Conservation (phyloP, 1,284 basidiomycete species). For the Gomphus sp. region DNA sequence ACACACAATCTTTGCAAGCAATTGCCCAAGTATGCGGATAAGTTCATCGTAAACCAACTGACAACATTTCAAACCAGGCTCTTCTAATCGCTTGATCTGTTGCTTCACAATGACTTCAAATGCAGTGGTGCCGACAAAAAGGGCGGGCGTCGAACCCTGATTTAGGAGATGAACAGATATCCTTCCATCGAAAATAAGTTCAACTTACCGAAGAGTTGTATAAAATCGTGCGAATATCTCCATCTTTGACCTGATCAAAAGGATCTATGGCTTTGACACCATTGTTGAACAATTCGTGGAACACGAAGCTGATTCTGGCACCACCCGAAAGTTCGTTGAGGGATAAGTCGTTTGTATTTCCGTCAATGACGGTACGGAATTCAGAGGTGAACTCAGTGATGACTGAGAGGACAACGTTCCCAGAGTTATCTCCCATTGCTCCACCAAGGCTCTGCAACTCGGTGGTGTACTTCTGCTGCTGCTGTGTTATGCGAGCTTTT, state of each 20-base stretch:
- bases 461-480: conserved; percentile 78
- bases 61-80: conserved; percentile 88
- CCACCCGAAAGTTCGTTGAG: conserved; percentile 95
- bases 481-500: conserved; percentile 84
- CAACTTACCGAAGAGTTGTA: conserved; percentile 91
- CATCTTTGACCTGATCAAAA: conserved; percentile 97
- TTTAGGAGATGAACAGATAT: conserved; percentile 6
- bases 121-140: conserved; percentile 94
- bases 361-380: conserved; percentile 94
- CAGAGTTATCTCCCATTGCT: conserved; percentile 78
- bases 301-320: conserved; percentile 96
- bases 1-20: conserved; percentile 82
- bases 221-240: conserved; percentile 90
- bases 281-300: conserved; percentile 96
- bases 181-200: not conserved
- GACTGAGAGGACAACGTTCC: conserved; percentile 85
- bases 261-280: conserved; percentile 95
- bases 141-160: conserved; percentile 88
- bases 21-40: conserved; percentile 88
- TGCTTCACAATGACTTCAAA: conserved; percentile 99
- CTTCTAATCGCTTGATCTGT: conserved; percentile 94
- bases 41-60: conserved; percentile 95
- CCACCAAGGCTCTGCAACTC: conserved; percentile 88
- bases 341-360: conserved; percentile 91
- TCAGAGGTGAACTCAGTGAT: conserved; percentile 98